Evolutionary conservation across 1,284 basidiomycete genomes (phyloP).

Genomic region (Stereum hirsutum): DNA sequence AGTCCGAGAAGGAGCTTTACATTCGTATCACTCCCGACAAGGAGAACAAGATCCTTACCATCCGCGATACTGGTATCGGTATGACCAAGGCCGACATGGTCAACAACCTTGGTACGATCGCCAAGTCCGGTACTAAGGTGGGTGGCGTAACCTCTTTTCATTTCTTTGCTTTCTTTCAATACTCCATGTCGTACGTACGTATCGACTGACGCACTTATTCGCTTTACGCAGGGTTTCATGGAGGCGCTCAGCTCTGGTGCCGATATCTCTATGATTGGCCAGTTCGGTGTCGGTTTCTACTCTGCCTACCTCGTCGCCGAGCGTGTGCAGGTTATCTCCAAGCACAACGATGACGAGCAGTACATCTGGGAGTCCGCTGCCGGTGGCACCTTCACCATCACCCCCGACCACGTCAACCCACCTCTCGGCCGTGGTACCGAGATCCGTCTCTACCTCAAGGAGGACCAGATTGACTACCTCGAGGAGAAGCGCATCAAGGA

Average conservation of each 20-base stretch:
- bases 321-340: slow-evolving; percentile 96
- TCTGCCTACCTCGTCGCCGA: slow-evolving; percentile 99
- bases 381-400: slow-evolving; percentile 99
- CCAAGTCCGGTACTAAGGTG: slow-evolving; percentile 92
- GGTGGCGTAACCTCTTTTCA: slow-evolving; percentile 11
- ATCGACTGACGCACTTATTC: too few species aligned
- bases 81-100: slow-evolving; percentile 99
- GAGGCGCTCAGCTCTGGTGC: slow-evolving; percentile 94
- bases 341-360: slow-evolving; percentile 99
- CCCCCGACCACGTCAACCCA: slow-evolving; percentile 84
- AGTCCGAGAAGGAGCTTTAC: slow-evolving; percentile 82
- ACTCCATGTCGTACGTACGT: too few species aligned
- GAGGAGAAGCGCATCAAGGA: slow-evolving; percentile 99
- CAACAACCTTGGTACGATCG: slow-evolving; percentile 99
- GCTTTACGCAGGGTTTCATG: slow-evolving; percentile 78
- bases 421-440: slow-evolving; percentile 93
- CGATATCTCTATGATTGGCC: slow-evolving; percentile 90
- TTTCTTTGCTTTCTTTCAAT: slow-evolving; percentile 8
- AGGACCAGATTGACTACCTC: slow-evolving; percentile 97
- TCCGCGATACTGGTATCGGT: slow-evolving; percentile 97
- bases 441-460: slow-evolving; percentile 94
- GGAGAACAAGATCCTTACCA: slow-evolving; percentile 87
- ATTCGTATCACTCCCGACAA: slow-evolving; percentile 93
- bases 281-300: slow-evolving; percentile 99
- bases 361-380: slow-evolving; percentile 99